Evolutionary conservation across 352 stramenopile genomes (phyloP).

Genomic region (Globisporangium radiosum): DNA sequence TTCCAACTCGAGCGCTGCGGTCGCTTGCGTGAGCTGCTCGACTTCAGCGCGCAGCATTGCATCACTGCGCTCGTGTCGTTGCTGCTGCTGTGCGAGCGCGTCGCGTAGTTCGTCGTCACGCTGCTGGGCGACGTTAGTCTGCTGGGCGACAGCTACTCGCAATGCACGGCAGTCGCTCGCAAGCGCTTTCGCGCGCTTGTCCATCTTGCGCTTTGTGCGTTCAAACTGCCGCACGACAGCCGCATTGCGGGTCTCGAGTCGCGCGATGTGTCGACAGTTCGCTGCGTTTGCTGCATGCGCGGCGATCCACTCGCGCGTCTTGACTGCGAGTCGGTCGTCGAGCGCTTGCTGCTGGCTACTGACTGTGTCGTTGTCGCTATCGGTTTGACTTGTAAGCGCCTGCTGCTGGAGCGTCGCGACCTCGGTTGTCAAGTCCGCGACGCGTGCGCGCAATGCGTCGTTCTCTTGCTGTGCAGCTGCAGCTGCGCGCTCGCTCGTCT

Average conservation of each 20-base stretch:
- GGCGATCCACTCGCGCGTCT: conserved; percentile 6
- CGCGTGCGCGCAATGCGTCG: too few relatives aligned
- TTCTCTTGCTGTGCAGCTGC: too few relatives aligned
- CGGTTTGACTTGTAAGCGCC: conserved; percentile 5
- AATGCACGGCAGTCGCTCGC: conserved; percentile 16
- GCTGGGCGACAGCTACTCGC: too few relatives aligned
- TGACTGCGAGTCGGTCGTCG: conserved; percentile 14
- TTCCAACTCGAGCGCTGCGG: conserved; percentile 6
- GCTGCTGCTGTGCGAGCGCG: too few relatives aligned
- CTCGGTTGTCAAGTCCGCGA: background rate
- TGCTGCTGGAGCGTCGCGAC: background rate
- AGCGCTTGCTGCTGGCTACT: conserved; percentile 7
- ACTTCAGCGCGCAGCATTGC: conserved; percentile 1
- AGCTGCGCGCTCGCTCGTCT: background rate
- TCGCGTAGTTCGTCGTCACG: background rate
- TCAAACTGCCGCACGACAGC: conserved; percentile 2
- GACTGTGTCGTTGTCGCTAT: conserved; percentile 14
- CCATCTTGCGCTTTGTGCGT: conserved; percentile 36
- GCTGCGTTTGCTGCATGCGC: conserved; percentile 5
- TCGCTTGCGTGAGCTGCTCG: conserved; percentile 9
- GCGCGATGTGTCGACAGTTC: background rate
- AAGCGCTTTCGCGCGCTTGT: conserved; percentile 27
- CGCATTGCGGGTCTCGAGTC: background rate
- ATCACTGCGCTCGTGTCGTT: conserved; percentile 11
- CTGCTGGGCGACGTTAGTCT: background rate